phyloP scores from a whole-genome alignment of 2,329 filamentous ascomycete genomes.

The Aspergillus fumigatiaffinis region DNA sequence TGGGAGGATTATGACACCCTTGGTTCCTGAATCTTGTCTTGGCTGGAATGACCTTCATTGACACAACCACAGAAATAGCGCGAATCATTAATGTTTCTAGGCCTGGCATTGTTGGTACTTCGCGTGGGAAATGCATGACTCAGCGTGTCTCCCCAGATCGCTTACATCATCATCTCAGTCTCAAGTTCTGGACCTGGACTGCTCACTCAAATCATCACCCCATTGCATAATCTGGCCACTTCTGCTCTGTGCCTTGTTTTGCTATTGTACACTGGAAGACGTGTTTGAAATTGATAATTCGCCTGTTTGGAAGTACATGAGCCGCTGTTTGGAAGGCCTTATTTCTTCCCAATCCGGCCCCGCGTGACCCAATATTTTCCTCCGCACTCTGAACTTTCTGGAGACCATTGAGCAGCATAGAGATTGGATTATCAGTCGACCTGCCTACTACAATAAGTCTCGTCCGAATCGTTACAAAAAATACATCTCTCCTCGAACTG shows the following conservation, averaged over 20 bases:
- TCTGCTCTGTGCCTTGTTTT: not conserved
- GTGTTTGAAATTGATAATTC: not conserved
- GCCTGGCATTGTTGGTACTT: not conserved
- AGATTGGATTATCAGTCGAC: not conserved
- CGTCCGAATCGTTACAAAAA: not conserved
- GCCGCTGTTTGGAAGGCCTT: not conserved
- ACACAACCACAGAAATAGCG: not conserved
- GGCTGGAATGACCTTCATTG: not conserved
- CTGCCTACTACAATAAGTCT: not conserved
- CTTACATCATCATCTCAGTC: not conserved
- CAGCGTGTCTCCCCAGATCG: not conserved
- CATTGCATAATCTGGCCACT: not conserved
- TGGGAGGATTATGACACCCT: no score
- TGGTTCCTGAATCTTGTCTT: no score
- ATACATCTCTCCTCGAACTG: not conserved
- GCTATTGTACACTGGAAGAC: not conserved
- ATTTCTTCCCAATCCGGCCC: not conserved
- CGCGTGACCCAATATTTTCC: not conserved
- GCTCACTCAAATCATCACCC: not conserved
- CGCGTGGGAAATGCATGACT: not conserved
- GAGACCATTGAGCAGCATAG: not conserved
- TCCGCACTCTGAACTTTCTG: not conserved
- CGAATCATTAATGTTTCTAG: not conserved
- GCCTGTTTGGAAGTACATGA: not conserved
- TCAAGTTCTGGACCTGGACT: not conserved